A percentile compares a stretch with the other conserved stretches of the same genome.
Conservation (phyloP, 495 filamentous ascomycete genomes). For the Zalerion maritima region DNA sequence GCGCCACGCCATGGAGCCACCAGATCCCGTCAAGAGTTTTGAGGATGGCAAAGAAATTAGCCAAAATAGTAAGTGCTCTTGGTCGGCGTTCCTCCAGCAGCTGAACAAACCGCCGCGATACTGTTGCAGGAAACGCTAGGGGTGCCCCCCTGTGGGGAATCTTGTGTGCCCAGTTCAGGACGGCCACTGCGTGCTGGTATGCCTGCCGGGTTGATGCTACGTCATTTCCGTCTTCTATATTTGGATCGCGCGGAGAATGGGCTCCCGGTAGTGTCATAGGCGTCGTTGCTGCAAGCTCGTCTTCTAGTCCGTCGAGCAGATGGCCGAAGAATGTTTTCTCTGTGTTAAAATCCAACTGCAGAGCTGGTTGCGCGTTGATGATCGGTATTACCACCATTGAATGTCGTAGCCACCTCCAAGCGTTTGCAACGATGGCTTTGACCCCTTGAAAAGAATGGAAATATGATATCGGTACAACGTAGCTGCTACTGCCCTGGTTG, state of each 20-base stretch:
- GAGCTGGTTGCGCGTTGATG: conserved; percentile 38
- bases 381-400: conserved; percentile 36
- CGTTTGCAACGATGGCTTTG: conserved; percentile 35
- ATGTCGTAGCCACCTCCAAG: conserved; percentile 36
- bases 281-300: conserved; percentile 27
- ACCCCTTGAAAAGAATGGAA: conserved; percentile 47
- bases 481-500: too few species aligned
- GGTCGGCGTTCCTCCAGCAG: conserved; percentile 34
- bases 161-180: conserved; percentile 43
- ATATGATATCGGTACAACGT: conserved; percentile 37
- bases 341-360: conserved; percentile 31
- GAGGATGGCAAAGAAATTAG: conserved; percentile 42
- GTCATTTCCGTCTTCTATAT: too few species aligned
- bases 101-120: conserved; percentile 41
- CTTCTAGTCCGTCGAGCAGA: conserved; percentile 33
- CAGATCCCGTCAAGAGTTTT: conserved; percentile 36
- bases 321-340: conserved; percentile 34
- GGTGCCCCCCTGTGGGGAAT: conserved; percentile 37
- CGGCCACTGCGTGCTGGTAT: conserved; percentile 39
- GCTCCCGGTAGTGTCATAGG: conserved; percentile 7
- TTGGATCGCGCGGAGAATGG: conserved; percentile 7
- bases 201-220: conserved; percentile 28
- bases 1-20: conserved; percentile 43
- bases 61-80: conserved; percentile 37
- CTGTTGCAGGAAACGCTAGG: conserved; percentile 41